These are phyloP conservation scores for Collybia nuda DNA, from an alignment of 768 basidiomycete species.

Conservation along the genomic window DNA sequence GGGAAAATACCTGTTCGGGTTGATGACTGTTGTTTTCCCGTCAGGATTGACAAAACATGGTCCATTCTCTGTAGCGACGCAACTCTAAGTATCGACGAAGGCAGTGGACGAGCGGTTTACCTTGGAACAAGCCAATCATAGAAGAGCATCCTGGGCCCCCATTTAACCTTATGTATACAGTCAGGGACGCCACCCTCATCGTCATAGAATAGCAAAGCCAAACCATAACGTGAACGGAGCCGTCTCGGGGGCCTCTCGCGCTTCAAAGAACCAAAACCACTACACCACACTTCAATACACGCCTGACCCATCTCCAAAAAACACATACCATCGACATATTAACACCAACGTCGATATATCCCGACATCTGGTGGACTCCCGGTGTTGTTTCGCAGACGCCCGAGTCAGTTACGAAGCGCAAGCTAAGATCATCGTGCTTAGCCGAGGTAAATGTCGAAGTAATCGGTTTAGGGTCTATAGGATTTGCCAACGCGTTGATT, in stretches of 20 bases:
- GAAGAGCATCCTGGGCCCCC: slow-evolving; percentile 64
- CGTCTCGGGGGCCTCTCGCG: slow-evolving; percentile 55
- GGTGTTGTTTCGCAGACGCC: slow-evolving; percentile 68
- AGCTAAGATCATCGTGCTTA: slow-evolving; percentile 20
- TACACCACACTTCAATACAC: slow-evolving; percentile 16
- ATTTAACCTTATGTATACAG: slow-evolving; percentile 39
- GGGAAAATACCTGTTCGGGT: slow-evolving; percentile 52
- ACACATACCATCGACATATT: slow-evolving; percentile 57
- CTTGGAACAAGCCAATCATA: slow-evolving; percentile 69
- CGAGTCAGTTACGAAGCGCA: slow-evolving; percentile 56
- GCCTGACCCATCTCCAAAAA: neutral
- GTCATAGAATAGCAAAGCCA: slow-evolving; percentile 1
- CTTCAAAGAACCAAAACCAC: slow-evolving; percentile 81
- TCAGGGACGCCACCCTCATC: neutral
- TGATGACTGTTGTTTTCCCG: slow-evolving; percentile 47
- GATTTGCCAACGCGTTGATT: no score
- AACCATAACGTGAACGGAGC: slow-evolving; percentile 70
- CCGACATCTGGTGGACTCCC: slow-evolving; percentile 57
- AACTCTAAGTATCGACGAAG: no score
- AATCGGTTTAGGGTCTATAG: neutral
- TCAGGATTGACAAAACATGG: slow-evolving; percentile 62
- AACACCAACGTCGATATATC: slow-evolving; percentile 56
- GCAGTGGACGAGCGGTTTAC: slow-evolving; percentile 18
- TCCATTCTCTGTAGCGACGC: slow-evolving; percentile 47
- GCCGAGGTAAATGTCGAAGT: slow-evolving; percentile 18